phyloP scores from a whole-genome alignment of 164 flowering plant genomes.

The Stephania japonica region DNA sequence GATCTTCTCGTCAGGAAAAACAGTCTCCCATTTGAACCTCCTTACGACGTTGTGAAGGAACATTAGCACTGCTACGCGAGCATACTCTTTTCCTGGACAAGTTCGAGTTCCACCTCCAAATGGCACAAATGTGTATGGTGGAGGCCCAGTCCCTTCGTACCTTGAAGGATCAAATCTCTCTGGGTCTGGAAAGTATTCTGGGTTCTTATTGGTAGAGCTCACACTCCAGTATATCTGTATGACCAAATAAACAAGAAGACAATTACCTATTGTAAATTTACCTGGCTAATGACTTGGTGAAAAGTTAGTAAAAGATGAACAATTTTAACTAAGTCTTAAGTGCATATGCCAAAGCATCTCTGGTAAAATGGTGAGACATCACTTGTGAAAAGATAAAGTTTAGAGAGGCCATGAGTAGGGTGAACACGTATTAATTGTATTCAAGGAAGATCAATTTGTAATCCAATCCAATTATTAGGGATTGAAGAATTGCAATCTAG shows the following conservation, averaged over 20 bases:
- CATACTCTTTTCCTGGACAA: conserved; percentile 9
- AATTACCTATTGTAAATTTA: no score
- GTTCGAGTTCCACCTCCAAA: conserved; percentile 20
- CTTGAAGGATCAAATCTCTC: conserved; percentile 19
- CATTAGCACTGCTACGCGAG: conserved; percentile 1
- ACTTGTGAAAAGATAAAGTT: no score
- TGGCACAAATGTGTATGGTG: conserved; percentile 16
- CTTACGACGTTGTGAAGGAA: conserved; percentile 7
- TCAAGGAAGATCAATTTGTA: no score
- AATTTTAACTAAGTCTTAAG: no score
- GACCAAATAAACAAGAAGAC: background rate
- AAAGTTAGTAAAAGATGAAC: no score
- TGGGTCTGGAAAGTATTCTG: conserved; percentile 15
- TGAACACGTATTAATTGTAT: no score
- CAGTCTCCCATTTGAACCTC: conserved; percentile 18
- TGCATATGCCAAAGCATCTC: no score
- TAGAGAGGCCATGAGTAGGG: no score
- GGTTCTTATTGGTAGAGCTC: conserved; percentile 12
- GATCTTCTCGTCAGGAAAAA: conserved; percentile 21
- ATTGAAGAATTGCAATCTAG: no score
- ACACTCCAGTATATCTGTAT: conserved; percentile 10
- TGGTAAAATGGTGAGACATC: no score
- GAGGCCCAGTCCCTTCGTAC: conserved; percentile 11
- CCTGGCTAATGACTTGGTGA: no score
- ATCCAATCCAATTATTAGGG: no score